phyloP scores from a whole-genome alignment of 345 rosid species.

The Eucalyptus coolabah region DNA sequence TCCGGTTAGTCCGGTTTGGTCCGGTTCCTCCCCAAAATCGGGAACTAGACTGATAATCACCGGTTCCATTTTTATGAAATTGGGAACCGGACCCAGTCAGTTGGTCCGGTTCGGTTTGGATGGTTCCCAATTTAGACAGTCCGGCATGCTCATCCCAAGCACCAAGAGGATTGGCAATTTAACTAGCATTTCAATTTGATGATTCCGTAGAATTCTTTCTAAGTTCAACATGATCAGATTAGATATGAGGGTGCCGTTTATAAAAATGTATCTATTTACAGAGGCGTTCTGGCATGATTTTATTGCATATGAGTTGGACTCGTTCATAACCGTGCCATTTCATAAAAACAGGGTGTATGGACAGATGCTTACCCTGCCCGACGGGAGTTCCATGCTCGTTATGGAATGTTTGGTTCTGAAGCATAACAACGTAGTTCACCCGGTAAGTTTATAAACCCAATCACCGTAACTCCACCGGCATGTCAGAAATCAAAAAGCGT shows the following conservation, averaged over 20 bases:
- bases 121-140: accelerated
- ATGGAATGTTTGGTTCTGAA: neutral
- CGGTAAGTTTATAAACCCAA: neutral
- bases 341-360: neutral
- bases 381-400: neutral
- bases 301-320: neutral
- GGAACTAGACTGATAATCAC: accelerated
- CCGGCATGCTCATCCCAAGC: accelerated
- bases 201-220: neutral
- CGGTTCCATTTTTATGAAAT: accelerated
- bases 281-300: neutral
- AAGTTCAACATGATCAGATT: neutral
- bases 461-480: neutral
- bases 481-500: neutral
- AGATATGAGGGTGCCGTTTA: neutral
- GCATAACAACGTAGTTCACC: neutral
- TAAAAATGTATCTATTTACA: neutral
- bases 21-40: accelerated
- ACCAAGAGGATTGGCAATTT: neutral
- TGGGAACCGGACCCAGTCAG: accelerated
- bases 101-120: accelerated
- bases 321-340: neutral
- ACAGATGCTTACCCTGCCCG: neutral
- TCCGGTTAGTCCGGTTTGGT: accelerated
- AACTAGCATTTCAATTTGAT: neutral